These are phyloP conservation scores for Astrothelium subdiscretum DNA, from an alignment of 495 filamentous ascomycete genomes.

Conservation along the genomic window DNA sequence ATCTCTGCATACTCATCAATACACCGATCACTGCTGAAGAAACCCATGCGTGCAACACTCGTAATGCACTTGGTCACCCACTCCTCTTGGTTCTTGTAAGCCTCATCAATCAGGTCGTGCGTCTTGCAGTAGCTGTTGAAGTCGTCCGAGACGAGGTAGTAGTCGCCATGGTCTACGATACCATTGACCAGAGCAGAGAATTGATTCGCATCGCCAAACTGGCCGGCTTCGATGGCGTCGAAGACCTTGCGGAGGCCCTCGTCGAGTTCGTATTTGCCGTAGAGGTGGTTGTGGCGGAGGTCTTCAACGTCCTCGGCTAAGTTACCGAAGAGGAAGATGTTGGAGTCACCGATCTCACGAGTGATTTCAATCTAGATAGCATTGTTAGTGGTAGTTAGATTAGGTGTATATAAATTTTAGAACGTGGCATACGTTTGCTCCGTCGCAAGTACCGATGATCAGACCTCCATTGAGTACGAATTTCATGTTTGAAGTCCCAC, in stretches of 20 bases:
- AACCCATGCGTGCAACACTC: slow-evolving; percentile 85
- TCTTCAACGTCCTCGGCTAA: slow-evolving; percentile 96
- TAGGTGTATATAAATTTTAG: neutral
- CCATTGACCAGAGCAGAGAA: slow-evolving; percentile 74
- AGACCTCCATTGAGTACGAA: slow-evolving; percentile 94
- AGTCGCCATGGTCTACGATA: slow-evolving; percentile 87
- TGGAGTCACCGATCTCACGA: slow-evolving; percentile 85
- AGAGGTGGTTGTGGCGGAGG: slow-evolving; percentile 81
- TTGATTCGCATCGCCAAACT: slow-evolving; percentile 61
- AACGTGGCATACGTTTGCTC: slow-evolving; percentile 68
- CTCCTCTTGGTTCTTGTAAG: slow-evolving; percentile 79
- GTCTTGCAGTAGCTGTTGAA: slow-evolving; percentile 89
- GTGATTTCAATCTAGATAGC: slow-evolving; percentile 79
- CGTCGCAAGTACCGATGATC: slow-evolving; percentile 95
- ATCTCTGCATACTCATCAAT: slow-evolving; percentile 95
- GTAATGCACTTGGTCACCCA: slow-evolving; percentile 86
- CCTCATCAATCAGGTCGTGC: slow-evolving; percentile 78
- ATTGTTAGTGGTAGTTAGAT: slow-evolving; percentile 1
- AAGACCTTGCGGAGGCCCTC: slow-evolving; percentile 68
- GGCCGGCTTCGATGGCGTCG: slow-evolving; percentile 60
- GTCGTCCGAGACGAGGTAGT: slow-evolving; percentile 94
- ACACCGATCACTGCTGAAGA: slow-evolving; percentile 93
- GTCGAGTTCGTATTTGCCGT: slow-evolving; percentile 67
- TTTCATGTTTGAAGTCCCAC: slow-evolving; percentile 82
- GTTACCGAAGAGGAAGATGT: slow-evolving; percentile 98